A percentile compares a stretch with the other conserved stretches of the same genome.
phyloP scores from a whole-genome alignment of 441 rosid species.

The Erodium chrysanthum region DNA sequence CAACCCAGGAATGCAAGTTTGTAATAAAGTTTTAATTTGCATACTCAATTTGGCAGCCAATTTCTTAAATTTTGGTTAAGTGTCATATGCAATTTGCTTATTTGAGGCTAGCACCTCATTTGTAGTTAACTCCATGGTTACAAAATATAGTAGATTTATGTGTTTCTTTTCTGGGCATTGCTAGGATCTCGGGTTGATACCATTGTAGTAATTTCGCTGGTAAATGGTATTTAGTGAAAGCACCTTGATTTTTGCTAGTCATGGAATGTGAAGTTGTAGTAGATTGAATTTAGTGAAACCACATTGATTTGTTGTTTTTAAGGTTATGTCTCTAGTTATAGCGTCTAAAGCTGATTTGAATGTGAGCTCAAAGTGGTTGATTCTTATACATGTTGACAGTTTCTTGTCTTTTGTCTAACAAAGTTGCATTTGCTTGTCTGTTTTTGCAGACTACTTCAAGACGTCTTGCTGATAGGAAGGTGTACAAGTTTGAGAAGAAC shows the following conservation, averaged over 20 bases:
- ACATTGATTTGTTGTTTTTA: neutral
- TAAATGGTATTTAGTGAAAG: neutral
- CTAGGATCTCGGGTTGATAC: neutral
- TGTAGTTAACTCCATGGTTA: too few species aligned
- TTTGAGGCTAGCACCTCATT: too few species aligned
- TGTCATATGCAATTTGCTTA: too few species aligned
- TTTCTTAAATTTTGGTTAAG: too few species aligned
- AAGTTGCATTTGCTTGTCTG: neutral
- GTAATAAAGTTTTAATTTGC: too few species aligned
- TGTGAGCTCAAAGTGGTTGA: neutral
- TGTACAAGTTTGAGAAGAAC: slow-evolving; percentile 71
- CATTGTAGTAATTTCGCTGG: too few species aligned
- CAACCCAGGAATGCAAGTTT: too few species aligned
- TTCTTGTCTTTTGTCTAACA: neutral
- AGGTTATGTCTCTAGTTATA: neutral
- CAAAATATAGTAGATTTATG: too few species aligned
- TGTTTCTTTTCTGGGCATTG: neutral
- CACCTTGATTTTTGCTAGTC: neutral
- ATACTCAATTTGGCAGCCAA: too few species aligned
- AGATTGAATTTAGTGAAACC: neutral
- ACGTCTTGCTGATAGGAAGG: slow-evolving; percentile 69
- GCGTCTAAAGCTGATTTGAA: too few species aligned
- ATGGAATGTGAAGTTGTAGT: too few species aligned
- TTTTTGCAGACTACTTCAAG: slow-evolving; percentile 63
- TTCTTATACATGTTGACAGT: neutral